Evolutionary conservation across 1,284 basidiomycete species (phyloP).

Genomic region (Fomitopsis schrenkii): DNA sequence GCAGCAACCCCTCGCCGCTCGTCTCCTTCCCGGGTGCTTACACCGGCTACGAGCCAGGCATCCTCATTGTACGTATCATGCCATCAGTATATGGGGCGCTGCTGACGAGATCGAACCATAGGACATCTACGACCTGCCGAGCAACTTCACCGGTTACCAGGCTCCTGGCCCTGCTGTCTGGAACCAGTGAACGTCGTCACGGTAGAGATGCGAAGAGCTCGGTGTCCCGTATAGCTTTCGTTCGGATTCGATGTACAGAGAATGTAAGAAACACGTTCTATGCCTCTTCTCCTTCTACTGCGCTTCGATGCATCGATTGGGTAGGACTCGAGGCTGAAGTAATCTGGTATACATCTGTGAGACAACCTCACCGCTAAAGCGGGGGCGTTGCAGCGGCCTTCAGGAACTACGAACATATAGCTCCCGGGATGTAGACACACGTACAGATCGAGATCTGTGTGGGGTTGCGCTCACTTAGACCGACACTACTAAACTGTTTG

Average conservation of each 20-base stretch:
- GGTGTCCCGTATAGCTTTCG: too few relatives aligned
- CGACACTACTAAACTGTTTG: neutral
- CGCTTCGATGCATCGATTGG: too few relatives aligned
- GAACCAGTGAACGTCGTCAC: neutral
- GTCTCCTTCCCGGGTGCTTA: constrained; percentile 34
- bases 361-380: too few relatives aligned
- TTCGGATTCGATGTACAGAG: neutral
- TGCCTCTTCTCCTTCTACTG: too few relatives aligned
- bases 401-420: neutral
- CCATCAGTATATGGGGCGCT: too few relatives aligned
- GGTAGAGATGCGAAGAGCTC: neutral
- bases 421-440: neutral
- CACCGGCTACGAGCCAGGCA: constrained; percentile 22
- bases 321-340: neutral
- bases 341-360: neutral
- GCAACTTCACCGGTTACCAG: constrained; percentile 16
- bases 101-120: constrained; percentile 11
- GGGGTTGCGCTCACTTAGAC: neutral
- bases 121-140: constrained; percentile 24
- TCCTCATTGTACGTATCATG: neutral
- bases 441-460: neutral
- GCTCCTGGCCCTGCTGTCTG: constrained; percentile 2
- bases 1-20: constrained; percentile 26
- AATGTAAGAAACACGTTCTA: neutral
- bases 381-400: too few relatives aligned